Evolutionary conservation across 352 stramenopile species (phyloP), one percentile per base, ranked within the genome.

Genomic region (Globisporangium cylindrosporum): DNA sequence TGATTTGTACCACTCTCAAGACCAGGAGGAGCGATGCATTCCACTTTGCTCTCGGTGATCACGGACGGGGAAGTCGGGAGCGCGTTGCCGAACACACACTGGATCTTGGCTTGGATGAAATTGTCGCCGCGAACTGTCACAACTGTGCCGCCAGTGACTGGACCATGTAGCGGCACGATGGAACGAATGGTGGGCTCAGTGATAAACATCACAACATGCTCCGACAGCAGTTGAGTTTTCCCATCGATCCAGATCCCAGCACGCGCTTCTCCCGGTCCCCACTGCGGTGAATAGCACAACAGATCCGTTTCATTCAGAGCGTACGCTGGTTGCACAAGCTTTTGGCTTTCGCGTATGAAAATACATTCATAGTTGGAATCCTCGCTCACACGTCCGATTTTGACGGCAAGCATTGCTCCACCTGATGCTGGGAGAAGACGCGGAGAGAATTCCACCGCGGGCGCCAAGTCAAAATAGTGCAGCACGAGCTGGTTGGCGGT

Each of bases 391-490:
- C 48, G 64, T 32, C 61, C 68, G 22, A 80, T 41, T 5, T 59
- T 62, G 2, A 89, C 38, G 6, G 51, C 20, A 18, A 89, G 15
- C 36, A 72, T 48, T 8, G 69, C 53, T 1, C 80, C 78, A 41
- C 76, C 80, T 29, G 62, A 69, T 8, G 67, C 67, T 61, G 68
- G 59, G 2, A 79, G 58, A 49, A 68, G 43, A 5, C 70, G 46
- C 7, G 81, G 81, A 10, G 43, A 70, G 10, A 84, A 55, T 22
- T 34, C 43, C 5, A 76, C 14, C 1, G 78, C 53, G 1, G 69
- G 67, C 18, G 81, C 36, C 20, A 66, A 74, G 20, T 77, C 77
- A 56, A 71, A 73, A 55, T 80, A 86, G 24, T 80, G 75, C 6
- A 89, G 2, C 3, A 66, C 57, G 8, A 66, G 62, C 4, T 59